phyloP scores from a whole-genome alignment of 495 filamentous ascomycete species.

The Cercophora samala region DNA sequence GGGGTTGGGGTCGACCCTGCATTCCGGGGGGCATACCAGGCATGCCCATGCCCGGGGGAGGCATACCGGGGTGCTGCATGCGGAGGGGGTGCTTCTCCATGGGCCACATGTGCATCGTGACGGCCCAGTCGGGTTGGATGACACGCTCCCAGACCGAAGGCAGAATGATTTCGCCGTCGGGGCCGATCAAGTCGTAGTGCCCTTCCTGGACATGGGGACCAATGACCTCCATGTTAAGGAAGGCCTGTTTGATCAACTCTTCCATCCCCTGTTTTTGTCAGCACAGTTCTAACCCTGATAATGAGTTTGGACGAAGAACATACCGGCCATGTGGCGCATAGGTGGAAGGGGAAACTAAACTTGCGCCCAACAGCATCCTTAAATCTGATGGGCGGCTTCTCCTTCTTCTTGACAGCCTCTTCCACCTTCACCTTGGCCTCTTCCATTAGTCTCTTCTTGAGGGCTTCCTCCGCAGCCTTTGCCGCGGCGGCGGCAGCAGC shows the following conservation, averaged over 20 bases:
- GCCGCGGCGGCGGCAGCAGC: constrained; percentile 20
- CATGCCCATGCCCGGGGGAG: constrained; percentile 19
- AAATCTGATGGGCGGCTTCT: constrained; percentile 65
- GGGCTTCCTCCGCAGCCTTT: constrained; percentile 37
- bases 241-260: constrained; percentile 81
- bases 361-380: constrained; percentile 84
- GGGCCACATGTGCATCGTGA: constrained; percentile 98
- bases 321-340: constrained; percentile 80
- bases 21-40: constrained; percentile 1
- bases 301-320: constrained; percentile 24
- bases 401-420: constrained; percentile 51
- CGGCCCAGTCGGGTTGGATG: constrained; percentile 80
- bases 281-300: too few relatives aligned
- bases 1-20: not conserved
- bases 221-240: constrained; percentile 77
- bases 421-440: constrained; percentile 50
- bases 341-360: constrained; percentile 78
- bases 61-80: constrained; percentile 16
- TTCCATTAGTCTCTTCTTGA: constrained; percentile 45
- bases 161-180: constrained; percentile 83
- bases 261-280: constrained; percentile 68
- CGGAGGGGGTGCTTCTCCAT: constrained; percentile 51
- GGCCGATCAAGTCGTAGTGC: constrained; percentile 80
- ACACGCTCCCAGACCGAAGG: constrained; percentile 84
- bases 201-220: constrained; percentile 79